Evolutionary conservation across 352 stramenopile species (phyloP).

Genomic region (Phytophthora macrochlamydospora): DNA sequence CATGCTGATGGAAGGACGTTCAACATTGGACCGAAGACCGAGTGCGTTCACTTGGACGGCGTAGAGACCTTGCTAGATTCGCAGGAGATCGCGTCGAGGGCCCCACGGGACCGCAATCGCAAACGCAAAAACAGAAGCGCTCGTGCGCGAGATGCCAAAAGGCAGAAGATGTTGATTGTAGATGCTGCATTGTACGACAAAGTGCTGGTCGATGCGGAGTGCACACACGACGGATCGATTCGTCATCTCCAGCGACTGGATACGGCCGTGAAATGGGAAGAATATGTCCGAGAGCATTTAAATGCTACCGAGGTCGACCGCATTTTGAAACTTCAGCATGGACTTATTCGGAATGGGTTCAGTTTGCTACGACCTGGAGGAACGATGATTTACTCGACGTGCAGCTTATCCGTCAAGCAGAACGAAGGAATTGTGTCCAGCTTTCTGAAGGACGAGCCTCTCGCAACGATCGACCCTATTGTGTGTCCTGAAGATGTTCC

Average conservation of each 20-base stretch:
- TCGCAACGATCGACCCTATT: constrained; percentile 46
- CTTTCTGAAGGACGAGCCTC: constrained; percentile 67
- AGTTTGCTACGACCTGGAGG: constrained; percentile 85
- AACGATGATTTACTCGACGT: constrained; percentile 95
- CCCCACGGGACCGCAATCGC: constrained; percentile 52
- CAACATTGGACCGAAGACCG: constrained; percentile 53
- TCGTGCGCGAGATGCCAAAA: constrained; percentile 59
- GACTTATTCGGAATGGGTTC: constrained; percentile 88
- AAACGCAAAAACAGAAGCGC: constrained; percentile 95
- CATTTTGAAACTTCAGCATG: constrained; percentile 66
- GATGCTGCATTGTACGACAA: constrained; percentile 84
- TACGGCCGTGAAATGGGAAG: constrained; percentile 69
- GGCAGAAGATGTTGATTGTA: constrained; percentile 33
- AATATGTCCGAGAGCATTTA: constrained; percentile 78
- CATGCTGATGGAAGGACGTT: constrained; percentile 83
- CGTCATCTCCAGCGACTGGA: constrained; percentile 83
- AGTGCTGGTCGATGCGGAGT: constrained; percentile 96
- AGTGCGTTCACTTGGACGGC: constrained; percentile 40
- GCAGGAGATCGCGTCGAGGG: constrained; percentile 56
- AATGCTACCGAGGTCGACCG: constrained; percentile 55
- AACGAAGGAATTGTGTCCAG: constrained; percentile 92
- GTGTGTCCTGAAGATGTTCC: constrained; percentile 41
- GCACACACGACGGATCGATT: constrained; percentile 94
- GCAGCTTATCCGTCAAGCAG: constrained; percentile 92
- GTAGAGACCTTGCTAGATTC: constrained; percentile 72